Evolutionary conservation across 2,329 filamentous ascomycete species (phyloP), one percentile per base, ranked within the genome.

Genomic region (Eurotiales sp.): DNA sequence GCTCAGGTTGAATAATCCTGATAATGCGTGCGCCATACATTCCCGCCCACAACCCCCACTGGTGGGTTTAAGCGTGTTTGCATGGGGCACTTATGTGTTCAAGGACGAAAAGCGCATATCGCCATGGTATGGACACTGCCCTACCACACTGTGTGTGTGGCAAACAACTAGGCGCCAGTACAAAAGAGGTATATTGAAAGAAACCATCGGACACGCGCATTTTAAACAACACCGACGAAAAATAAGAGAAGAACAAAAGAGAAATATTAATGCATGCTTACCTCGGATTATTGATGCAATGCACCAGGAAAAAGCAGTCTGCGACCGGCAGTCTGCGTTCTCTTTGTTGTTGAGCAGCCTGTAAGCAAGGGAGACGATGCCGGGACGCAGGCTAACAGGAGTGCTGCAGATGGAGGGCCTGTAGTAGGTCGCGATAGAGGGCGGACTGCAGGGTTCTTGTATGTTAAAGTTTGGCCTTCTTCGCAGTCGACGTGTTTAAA

Each of bases 251-350:
- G 39, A 19, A 23, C 14, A 25, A 37, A 43, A 50, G 47, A 43
- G 43, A n/a, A 48, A 30, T 15, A 50, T 21, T 43, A 43, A 50
- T 50, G 47, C 29, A 50, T n/a, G 47, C 47, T 50, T 50, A 50
- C 47, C 47, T 50, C n/a, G 34, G 30, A 17, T 17, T 42, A 43
- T 50, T 50, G 39, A 37, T 50, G 47, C 47, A 50, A 29, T 29
- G 32, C 34, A 40, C 19, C 30, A 11, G 45, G 45, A 21, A 14
- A 36, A 27, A 30, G 27, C 12, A 42, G 29, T 39, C 10, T 27
- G 45, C 36, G 34, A 36, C 25, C 36, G 46, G 21, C 40, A 47
- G n/a, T 30, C 17, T 48, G 23, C 11, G 25, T 17, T 23, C 40
- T 19, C 15, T 40, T 36, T 37, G 37, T 37, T 39, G 46, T 40